A percentile compares a stretch with the other conserved stretches of the same genome.
These are phyloP conservation scores for Clarkia xantiana DNA, from an alignment of 345 rosid species.

Conservation along the genomic window DNA sequence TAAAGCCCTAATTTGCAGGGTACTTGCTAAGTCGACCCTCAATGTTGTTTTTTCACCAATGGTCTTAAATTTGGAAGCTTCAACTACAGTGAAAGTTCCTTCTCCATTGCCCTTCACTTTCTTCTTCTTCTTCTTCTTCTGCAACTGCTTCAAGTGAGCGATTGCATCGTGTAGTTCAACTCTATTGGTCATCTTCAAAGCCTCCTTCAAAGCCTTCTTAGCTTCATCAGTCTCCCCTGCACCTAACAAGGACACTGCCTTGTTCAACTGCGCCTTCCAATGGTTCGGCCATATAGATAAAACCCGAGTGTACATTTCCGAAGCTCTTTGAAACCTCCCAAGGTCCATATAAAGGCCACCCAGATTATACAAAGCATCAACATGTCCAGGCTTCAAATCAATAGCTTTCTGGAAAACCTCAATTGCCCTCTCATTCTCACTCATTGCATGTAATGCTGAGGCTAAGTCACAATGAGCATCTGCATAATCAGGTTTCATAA, in stretches of 20 bases:
- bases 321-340: slow-evolving; percentile 94
- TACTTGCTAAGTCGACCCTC: slow-evolving; percentile 55
- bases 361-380: slow-evolving; percentile 80
- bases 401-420: slow-evolving; percentile 94
- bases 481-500: slow-evolving; percentile 82
- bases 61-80: slow-evolving; percentile 59
- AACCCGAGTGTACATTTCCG: slow-evolving; percentile 89
- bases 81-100: slow-evolving; percentile 51
- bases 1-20: slow-evolving; percentile 65
- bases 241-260: slow-evolving; percentile 81
- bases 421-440: slow-evolving; percentile 90
- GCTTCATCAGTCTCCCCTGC: slow-evolving; percentile 95
- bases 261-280: slow-evolving; percentile 97
- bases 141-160: slow-evolving; percentile 77
- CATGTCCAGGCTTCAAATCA: slow-evolving; percentile 91
- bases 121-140: slow-evolving; percentile 64
- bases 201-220: slow-evolving; percentile 83
- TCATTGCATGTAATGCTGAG: slow-evolving; percentile 85
- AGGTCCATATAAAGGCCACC: slow-evolving; percentile 99
- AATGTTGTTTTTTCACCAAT: slow-evolving; percentile 51
- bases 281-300: slow-evolving; percentile 87
- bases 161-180: slow-evolving; percentile 86
- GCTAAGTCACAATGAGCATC: slow-evolving; percentile 99
- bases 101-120: slow-evolving; percentile 30
- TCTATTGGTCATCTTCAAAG: slow-evolving; percentile 88